Conservation (phyloP, 768 basidiomycete genomes). For the Pholiota microspora region DNA sequence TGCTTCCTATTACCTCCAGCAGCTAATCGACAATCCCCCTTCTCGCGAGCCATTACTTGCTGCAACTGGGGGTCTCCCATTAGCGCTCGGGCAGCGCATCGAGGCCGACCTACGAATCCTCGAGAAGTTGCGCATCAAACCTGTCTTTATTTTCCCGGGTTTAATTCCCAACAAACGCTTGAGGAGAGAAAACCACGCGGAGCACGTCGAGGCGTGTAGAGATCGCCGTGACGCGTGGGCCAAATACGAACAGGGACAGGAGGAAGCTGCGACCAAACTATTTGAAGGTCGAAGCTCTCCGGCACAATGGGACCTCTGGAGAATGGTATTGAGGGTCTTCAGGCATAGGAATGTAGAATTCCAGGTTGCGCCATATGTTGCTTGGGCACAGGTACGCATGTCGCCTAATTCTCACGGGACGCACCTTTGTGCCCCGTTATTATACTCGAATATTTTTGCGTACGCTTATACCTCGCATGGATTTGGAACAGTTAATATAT, state of each 20-base stretch:
- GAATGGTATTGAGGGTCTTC: conserved; percentile 89
- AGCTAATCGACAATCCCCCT: conserved; percentile 70
- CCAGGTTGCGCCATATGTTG: conserved; percentile 91
- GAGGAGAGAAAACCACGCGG: conserved; percentile 58
- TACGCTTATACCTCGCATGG: background rate
- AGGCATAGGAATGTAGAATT: conserved; percentile 95
- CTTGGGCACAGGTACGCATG: conserved; percentile 88
- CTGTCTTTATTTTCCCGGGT: conserved; percentile 97
- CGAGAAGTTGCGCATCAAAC: conserved; percentile 92
- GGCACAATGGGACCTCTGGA: conserved; percentile 90
- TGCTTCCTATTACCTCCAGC: conserved; percentile 85
- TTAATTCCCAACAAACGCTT: conserved; percentile 73
- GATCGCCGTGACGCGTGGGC: conserved; percentile 87
- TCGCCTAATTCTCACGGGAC: conserved; percentile 10
- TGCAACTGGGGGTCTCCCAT: conserved; percentile 91
- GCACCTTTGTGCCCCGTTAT: conserved; percentile 10
- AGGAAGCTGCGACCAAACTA: conserved; percentile 82
- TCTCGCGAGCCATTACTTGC: conserved; percentile 90
- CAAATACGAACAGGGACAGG: conserved; percentile 89
- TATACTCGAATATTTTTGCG: background rate
- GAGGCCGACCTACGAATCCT: conserved; percentile 89
- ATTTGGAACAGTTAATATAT: conserved; percentile 76
- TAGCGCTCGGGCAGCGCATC: conserved; percentile 84
- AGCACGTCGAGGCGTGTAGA: conserved; percentile 66
- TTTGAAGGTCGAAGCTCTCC: conserved; percentile 76